phyloP scores from a whole-genome alignment of 306 rosid species.

The Acacia acuminata region DNA sequence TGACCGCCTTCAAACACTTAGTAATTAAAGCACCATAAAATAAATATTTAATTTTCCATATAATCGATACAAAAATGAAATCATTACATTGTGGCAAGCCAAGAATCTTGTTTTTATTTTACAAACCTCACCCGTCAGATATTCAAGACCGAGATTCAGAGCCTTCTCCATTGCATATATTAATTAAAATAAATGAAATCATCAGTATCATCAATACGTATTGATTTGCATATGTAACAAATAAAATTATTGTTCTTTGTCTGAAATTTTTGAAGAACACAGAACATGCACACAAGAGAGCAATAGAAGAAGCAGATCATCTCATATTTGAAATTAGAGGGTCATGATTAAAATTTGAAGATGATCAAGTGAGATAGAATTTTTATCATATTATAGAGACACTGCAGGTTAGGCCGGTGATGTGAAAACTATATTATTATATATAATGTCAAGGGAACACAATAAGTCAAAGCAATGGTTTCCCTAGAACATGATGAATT shows the following conservation, averaged over 20 bases:
- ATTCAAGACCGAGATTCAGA: background rate
- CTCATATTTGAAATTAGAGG: background rate
- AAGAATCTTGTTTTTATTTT: no score
- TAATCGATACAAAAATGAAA: no score
- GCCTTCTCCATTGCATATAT: background rate
- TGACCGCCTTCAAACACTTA: background rate
- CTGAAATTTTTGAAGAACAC: background rate
- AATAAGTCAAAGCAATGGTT: background rate
- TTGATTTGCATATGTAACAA: background rate
- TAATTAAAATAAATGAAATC: background rate
- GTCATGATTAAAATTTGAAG: background rate
- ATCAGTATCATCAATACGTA: background rate
- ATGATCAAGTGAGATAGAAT: background rate
- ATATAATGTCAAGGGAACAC: background rate
- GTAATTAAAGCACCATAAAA: background rate
- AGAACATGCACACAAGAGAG: background rate
- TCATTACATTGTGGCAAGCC: no score
- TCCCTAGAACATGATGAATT: constrained; percentile 1
- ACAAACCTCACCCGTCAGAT: background rate
- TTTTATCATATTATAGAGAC: background rate
- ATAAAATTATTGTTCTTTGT: background rate
- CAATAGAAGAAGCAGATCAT: background rate
- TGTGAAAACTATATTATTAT: background rate
- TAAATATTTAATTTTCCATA: background rate
- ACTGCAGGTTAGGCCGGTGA: background rate